These are phyloP conservation scores for Diversispora epigaea DNA, from an alignment of 192 early-diverging fungal species.

Conservation along the genomic window DNA sequence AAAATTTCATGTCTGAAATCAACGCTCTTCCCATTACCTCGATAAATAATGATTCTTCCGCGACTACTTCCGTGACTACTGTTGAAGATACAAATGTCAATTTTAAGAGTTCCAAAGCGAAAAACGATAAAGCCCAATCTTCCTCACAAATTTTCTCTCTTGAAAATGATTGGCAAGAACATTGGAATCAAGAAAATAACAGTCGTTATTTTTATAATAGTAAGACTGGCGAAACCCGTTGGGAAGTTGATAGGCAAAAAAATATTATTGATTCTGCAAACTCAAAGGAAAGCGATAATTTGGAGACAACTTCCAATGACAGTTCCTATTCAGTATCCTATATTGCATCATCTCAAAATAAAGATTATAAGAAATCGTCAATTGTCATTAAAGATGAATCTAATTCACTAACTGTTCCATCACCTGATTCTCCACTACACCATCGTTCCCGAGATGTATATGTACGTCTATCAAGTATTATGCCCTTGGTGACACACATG, in stretches of 20 bases:
- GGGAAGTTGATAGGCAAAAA: constrained; percentile 1
- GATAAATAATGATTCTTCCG: not conserved
- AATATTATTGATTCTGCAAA: not conserved
- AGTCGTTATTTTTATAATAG: constrained; percentile 15
- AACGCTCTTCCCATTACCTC: constrained; percentile 5
- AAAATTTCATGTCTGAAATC: constrained; percentile 24
- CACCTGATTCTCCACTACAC: constrained; percentile 3
- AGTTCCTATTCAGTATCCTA: not conserved
- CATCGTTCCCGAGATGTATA: not conserved
- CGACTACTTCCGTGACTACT: not conserved
- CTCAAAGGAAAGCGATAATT: not conserved
- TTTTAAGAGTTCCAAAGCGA: not conserved
- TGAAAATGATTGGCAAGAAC: not conserved
- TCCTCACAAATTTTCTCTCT: not conserved
- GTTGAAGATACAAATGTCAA: not conserved
- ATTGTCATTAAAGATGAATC: not conserved
- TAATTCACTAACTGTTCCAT: not conserved
- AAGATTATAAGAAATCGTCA: not conserved
- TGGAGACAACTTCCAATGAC: not conserved
- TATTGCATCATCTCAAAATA: not conserved
- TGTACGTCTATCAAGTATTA: not conserved
- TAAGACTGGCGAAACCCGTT: constrained; percentile 5
- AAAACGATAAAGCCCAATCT: not conserved
- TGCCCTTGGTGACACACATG: constrained; percentile 12
- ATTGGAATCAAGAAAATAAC: constrained; percentile 1